A percentile compares a stretch with the other conserved stretches of the same genome.
These are phyloP conservation scores for Globisporangium orthogonon DNA, from an alignment of 352 stramenopile genomes.

Conservation along the genomic window DNA sequence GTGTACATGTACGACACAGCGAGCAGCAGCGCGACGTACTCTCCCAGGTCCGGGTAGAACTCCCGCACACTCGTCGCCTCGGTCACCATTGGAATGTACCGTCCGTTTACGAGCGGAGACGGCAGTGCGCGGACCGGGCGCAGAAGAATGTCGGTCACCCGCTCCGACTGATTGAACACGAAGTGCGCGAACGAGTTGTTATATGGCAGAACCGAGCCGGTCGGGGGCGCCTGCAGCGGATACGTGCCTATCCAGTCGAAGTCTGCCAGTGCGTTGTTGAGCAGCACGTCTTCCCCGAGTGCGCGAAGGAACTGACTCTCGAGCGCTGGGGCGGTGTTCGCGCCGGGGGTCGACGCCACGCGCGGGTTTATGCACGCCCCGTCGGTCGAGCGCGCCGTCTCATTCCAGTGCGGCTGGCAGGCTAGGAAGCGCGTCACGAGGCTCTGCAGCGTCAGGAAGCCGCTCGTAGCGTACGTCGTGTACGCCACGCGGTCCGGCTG, in stretches of 20 bases:
- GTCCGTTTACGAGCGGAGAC: slow-evolving; percentile 24
- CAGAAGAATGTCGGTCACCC: slow-evolving; percentile 10
- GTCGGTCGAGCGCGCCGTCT: slow-evolving; percentile 10
- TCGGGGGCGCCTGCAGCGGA: background rate
- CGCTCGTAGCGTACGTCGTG: slow-evolving; percentile 27
- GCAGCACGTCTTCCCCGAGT: slow-evolving; percentile 13
- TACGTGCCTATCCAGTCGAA: background rate
- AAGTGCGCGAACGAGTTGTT: slow-evolving; percentile 1
- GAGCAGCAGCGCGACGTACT: slow-evolving; percentile 25
- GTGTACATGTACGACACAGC: slow-evolving; percentile 22
- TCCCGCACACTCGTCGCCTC: slow-evolving; percentile 16
- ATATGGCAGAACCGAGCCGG: background rate
- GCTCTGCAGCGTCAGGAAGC: slow-evolving; percentile 44
- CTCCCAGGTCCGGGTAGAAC: slow-evolving; percentile 29
- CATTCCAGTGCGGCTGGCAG: slow-evolving; percentile 33
- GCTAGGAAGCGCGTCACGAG: slow-evolving; percentile 33
- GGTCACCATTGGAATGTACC: slow-evolving; percentile 22
- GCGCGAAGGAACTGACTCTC: slow-evolving; percentile 1
- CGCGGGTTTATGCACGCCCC: slow-evolving; percentile 15
- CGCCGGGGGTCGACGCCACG: background rate
- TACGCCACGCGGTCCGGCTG: slow-evolving; percentile 14
- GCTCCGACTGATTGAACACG: slow-evolving; percentile 3
- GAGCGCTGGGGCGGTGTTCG: slow-evolving; percentile 5
- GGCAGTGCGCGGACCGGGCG: slow-evolving; percentile 25
- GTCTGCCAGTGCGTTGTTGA: slow-evolving; percentile 4